phyloP scores from a whole-genome alignment of 805 yeast species.

The Candida parachauliodes region DNA sequence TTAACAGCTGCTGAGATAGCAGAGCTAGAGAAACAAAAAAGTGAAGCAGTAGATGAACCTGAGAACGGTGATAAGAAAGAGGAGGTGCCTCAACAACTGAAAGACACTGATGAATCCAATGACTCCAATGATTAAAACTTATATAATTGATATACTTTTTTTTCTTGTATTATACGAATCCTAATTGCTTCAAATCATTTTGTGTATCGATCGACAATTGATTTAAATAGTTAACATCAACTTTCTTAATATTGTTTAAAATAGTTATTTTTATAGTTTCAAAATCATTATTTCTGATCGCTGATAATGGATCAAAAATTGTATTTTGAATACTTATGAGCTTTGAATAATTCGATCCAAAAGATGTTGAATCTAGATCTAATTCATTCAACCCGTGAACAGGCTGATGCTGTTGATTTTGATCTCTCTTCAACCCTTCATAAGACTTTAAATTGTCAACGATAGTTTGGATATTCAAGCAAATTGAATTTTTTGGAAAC shows the following conservation, averaged over 20 bases:
- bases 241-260: slow-evolving; percentile 22
- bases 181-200: slow-evolving; percentile 10
- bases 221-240: slow-evolving; percentile 22
- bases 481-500: slow-evolving; percentile 16
- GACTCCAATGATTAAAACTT: slow-evolving; percentile 1
- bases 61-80: slow-evolving; percentile 15
- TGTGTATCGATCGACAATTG: slow-evolving; percentile 17
- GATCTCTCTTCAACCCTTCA: slow-evolving; percentile 20
- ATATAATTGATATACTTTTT: background rate
- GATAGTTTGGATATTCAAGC: slow-evolving; percentile 31
- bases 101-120: background rate
- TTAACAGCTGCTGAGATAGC: slow-evolving; percentile 79
- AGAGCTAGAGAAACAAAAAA: slow-evolving; percentile 28
- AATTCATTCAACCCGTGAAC: slow-evolving; percentile 34
- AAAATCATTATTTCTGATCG: slow-evolving; percentile 38
- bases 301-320: slow-evolving; percentile 68
- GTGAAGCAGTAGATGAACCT: slow-evolving; percentile 29
- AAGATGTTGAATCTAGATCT: slow-evolving; percentile 59
- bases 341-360: slow-evolving; percentile 82
- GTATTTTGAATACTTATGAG: slow-evolving; percentile 59
- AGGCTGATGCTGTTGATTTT: slow-evolving; percentile 11
- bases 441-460: slow-evolving; percentile 25
- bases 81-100: background rate
- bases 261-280: slow-evolving; percentile 25
- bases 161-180: slow-evolving; percentile 8